A percentile compares a stretch with the other conserved stretches of the same genome.
These are phyloP conservation scores for Mollisia scopiformis DNA, from an alignment of 2,329 filamentous ascomycete genomes.

Conservation along the genomic window DNA sequence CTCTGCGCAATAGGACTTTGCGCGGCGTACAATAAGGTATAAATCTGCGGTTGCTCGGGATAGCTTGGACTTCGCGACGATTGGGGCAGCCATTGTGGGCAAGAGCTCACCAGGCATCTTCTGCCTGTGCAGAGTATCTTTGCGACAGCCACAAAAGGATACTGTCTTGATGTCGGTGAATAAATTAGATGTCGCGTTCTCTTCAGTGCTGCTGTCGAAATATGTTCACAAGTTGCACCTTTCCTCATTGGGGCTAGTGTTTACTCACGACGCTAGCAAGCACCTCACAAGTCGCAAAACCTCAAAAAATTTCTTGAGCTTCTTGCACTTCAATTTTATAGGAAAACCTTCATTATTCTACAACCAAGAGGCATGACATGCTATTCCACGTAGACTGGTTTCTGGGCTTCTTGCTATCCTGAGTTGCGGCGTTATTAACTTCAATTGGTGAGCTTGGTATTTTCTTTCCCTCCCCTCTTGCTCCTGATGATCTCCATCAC, in stretches of 20 bases:
- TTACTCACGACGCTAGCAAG: too few species aligned
- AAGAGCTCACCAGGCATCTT: slow-evolving; percentile 41
- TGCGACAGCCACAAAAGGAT: slow-evolving; percentile 26
- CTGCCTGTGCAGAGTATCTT: slow-evolving; percentile 29
- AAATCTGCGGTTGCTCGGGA: slow-evolving; percentile 37
- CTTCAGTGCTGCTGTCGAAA: too few species aligned
- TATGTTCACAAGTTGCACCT: too few species aligned
- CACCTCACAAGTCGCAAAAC: too few species aligned
- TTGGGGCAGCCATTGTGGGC: slow-evolving; percentile 38
- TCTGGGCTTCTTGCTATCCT: neutral
- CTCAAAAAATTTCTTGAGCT: neutral
- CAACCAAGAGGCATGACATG: neutral
- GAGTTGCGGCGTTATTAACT: slow-evolving; percentile 1
- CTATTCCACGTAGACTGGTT: neutral
- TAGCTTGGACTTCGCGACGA: slow-evolving; percentile 33
- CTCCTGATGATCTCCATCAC: slow-evolving; percentile 38
- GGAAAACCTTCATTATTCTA: neutral
- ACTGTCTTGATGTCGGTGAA: slow-evolving; percentile 16
- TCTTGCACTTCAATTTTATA: neutral
- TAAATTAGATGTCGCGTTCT: slow-evolving; percentile 22
- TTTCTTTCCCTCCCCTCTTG: slow-evolving; percentile 17
- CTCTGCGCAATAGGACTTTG: neutral
- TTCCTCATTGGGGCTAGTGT: neutral
- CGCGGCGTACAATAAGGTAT: slow-evolving; percentile 39
- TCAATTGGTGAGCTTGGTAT: slow-evolving; percentile 12